A percentile compares a stretch with the other conserved stretches of the same genome.
Evolutionary conservation across 495 filamentous ascomycete species (phyloP).

Genomic region (Aspergillus sparsus): DNA sequence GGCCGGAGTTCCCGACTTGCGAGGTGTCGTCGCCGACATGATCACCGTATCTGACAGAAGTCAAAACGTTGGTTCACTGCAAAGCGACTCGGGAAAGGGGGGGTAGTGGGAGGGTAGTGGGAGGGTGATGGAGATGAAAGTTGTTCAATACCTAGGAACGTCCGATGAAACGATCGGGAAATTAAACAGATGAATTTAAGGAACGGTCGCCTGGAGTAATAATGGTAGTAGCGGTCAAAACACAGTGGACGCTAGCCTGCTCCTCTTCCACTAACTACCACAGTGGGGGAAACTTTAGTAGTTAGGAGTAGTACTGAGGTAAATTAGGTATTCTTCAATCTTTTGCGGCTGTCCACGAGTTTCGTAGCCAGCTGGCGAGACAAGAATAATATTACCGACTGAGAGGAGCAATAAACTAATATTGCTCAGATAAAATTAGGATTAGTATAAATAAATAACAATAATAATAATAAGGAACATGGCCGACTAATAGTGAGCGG

Average conservation of each 20-base stretch:
- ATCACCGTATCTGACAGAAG: slow-evolving; percentile 29
- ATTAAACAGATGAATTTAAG: slow-evolving; percentile 33
- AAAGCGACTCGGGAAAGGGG: slow-evolving; percentile 20
- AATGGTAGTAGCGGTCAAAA: slow-evolving; percentile 38
- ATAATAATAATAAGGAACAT: too few species aligned
- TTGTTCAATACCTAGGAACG: slow-evolving; percentile 10
- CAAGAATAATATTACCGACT: too few species aligned
- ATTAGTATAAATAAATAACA: too few species aligned
- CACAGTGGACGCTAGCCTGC: slow-evolving; percentile 27
- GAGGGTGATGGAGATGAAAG: slow-evolving; percentile 11
- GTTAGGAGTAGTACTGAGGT: background rate
- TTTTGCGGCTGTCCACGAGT: too few species aligned
- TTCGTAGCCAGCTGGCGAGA: too few species aligned
- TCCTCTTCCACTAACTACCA: slow-evolving; percentile 6
- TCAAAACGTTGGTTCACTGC: slow-evolving; percentile 15
- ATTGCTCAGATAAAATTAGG: background rate
- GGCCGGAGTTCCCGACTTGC: slow-evolving; percentile 45
- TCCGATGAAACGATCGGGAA: slow-evolving; percentile 30
- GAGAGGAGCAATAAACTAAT: background rate
- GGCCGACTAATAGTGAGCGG: too few species aligned
- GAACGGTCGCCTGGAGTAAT: slow-evolving; percentile 22
- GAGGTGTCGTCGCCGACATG: slow-evolving; percentile 49
- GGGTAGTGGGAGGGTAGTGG: slow-evolving; percentile 1
- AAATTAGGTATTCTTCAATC: too few species aligned
- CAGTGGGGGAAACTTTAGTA: slow-evolving; percentile 21